A percentile compares a stretch with the other conserved stretches of the same genome.
phyloP scores from a whole-genome alignment of 768 basidiomycete genomes.

The Crepidotus variabilis region DNA sequence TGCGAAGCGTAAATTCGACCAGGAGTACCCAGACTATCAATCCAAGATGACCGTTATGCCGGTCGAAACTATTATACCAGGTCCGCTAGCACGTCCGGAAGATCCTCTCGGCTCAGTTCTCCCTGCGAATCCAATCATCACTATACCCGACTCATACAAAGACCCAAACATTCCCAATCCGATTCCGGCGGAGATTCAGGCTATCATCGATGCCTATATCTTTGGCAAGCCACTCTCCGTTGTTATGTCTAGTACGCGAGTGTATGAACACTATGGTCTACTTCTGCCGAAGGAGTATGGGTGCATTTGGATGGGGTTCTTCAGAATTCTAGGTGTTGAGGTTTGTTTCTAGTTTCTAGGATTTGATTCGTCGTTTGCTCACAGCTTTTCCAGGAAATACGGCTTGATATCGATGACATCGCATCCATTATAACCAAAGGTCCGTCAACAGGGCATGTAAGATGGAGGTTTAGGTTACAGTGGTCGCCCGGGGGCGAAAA shows the following conservation, averaged over 20 bases:
- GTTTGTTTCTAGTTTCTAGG: constrained; percentile 18
- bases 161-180: constrained; percentile 18
- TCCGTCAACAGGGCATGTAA: constrained; percentile 26
- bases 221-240: constrained; percentile 35
- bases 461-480: constrained; percentile 42
- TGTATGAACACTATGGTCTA: constrained; percentile 23
- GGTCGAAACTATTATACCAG: not conserved
- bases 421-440: not conserved
- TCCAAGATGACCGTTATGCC: not conserved
- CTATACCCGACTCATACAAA: not conserved
- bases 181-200: constrained; percentile 40
- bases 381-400: not conserved
- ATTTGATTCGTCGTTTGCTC: not conserved
- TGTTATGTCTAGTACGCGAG: constrained; percentile 31
- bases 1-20: no score
- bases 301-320: constrained; percentile 44
- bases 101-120: not conserved
- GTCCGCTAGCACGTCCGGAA: not conserved
- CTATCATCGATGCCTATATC: constrained; percentile 36
- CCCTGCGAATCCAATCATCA: not conserved
- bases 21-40: not conserved
- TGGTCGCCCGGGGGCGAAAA: constrained; percentile 53
- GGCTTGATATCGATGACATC: not conserved
- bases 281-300: constrained; percentile 32
- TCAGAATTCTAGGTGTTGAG: constrained; percentile 35